Evolutionary conservation across 192 early-diverging fungal genomes (phyloP), one percentile per base, ranked within the genome.

Genomic region (Glomus cerebriforme): DNA sequence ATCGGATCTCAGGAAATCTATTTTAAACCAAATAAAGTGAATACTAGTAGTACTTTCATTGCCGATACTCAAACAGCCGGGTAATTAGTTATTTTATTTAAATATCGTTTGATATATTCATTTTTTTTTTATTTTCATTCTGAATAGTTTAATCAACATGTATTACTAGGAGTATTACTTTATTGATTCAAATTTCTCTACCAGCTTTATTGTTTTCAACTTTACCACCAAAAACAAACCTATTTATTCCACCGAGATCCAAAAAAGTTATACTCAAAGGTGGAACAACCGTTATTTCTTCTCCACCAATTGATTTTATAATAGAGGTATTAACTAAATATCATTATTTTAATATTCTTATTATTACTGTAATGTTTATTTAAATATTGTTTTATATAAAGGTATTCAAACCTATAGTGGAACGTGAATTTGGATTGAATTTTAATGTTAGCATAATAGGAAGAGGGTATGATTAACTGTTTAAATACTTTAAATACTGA

Each of bases 101-200:
- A 24, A 7, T 29, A 7, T 9, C 35, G 5, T 17, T 63, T 63
- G 1, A 10, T 24, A 12, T 63, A 29, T n/a, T 32, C 27, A 19
- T 35, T 29, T 47, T 26, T 47, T 17, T 26, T 35, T 8, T 32
- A 34, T 49, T 43, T 43, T 43, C 39, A 3, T 12, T 43, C 39
- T 43, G 39, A 35, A 27, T 49, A 59, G 29, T 49, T 26, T 39
- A 22, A 12, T 43, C 12, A 12, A 13, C 4, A 24, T 58, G 17
- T 49, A 70, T 31, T 29, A 8, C 24, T 59, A 79, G 77, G 43
- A 79, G 77, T 31, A 85, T 85, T 47, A 75, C 83, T 7, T 73
- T 85, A 39, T 63, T 85, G 47, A 83, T 85, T 47, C 84, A 85
- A 31, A 60, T 79, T 13, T 47, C 78, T 1, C 70, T 85, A n/a